Evolutionary conservation across 176 grass and related monocot genomes (phyloP).

Genomic region (Rhipidocladum racemiflorum): DNA sequence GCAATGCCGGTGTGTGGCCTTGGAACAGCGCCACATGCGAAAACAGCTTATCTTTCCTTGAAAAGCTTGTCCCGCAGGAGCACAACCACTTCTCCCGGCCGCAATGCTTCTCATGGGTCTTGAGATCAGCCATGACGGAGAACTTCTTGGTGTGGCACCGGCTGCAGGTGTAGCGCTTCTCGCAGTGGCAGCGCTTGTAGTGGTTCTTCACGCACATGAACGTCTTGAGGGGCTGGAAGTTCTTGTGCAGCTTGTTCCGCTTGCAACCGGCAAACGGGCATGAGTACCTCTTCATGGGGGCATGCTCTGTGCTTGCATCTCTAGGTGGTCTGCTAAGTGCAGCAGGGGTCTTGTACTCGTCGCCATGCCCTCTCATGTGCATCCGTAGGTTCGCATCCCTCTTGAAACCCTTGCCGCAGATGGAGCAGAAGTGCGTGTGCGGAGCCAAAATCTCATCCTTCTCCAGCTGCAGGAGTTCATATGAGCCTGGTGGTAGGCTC

Average conservation of each 20-base stretch:
- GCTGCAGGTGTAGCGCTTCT: conserved; percentile 72
- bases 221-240: conserved; percentile 76
- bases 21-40: conserved; percentile 70
- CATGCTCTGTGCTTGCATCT: conserved; percentile 33
- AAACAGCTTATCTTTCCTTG: conserved; percentile 86
- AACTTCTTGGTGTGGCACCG: conserved; percentile 65
- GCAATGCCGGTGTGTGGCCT: conserved; percentile 58
- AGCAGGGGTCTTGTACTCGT: conserved; percentile 71
- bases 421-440: conserved; percentile 67
- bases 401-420: conserved; percentile 85
- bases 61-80: conserved; percentile 72
- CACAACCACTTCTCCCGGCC: conserved; percentile 66
- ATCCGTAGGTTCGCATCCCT: conserved; percentile 76
- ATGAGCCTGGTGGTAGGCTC: conserved; percentile 36
- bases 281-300: conserved; percentile 57
- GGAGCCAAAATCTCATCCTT: conserved; percentile 84
- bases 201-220: conserved; percentile 82
- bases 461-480: conserved; percentile 68
- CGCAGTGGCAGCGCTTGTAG: conserved; percentile 79
- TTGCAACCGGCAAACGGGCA: conserved; percentile 73
- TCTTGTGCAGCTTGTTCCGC: conserved; percentile 73
- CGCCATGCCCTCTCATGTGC: conserved; percentile 83
- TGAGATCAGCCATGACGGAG: conserved; percentile 72
- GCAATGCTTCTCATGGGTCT: conserved; percentile 79
- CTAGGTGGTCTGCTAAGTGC: conserved; percentile 69